Evolutionary conservation across 2,329 filamentous ascomycete genomes (phyloP).

Genomic region (Epichloe glyceriae): DNA sequence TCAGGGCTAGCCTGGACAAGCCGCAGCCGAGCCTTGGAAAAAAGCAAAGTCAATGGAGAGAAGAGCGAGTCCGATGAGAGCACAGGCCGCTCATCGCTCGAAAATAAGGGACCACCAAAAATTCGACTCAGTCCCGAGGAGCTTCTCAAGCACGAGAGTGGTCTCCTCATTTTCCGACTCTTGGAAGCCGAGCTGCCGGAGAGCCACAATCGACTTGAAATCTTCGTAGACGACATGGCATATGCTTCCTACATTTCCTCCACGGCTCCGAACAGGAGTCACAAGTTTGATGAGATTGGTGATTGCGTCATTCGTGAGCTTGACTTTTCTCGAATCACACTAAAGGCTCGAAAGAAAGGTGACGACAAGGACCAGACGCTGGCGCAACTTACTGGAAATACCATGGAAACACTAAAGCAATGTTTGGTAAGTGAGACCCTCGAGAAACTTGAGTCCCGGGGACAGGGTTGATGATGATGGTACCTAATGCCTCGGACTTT

Average conservation of each 20-base stretch:
- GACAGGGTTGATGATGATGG: not conserved
- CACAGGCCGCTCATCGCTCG: conserved; percentile 15
- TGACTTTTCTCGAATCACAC: conserved; percentile 87
- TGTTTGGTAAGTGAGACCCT: conserved; percentile 50
- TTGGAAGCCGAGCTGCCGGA: conserved; percentile 77
- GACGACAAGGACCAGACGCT: conserved; percentile 67
- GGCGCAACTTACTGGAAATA: conserved; percentile 73
- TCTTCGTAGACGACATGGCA: conserved; percentile 87
- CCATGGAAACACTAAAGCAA: conserved; percentile 75
- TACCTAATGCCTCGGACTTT: not conserved
- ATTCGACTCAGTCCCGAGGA: conserved; percentile 68
- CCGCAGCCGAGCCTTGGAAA: not conserved
- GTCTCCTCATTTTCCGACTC: conserved; percentile 86
- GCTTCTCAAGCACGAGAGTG: conserved; percentile 74
- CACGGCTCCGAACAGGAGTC: conserved; percentile 53
- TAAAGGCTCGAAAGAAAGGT: conserved; percentile 70
- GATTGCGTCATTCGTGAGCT: conserved; percentile 94
- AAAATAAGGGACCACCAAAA: conserved; percentile 53
- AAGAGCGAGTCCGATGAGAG: conserved; percentile 22
- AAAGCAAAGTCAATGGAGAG: conserved; percentile 4
- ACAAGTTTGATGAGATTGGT: conserved; percentile 81
- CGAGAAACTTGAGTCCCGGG: not conserved
- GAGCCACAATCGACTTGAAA: conserved; percentile 64
- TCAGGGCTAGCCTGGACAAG: conserved; percentile 25
- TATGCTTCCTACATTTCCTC: conserved; percentile 81